Evolutionary conservation across 176 grass and related monocot genomes (phyloP), one percentile per base, ranked within the genome.

Genomic region (Chloris gayana): DNA sequence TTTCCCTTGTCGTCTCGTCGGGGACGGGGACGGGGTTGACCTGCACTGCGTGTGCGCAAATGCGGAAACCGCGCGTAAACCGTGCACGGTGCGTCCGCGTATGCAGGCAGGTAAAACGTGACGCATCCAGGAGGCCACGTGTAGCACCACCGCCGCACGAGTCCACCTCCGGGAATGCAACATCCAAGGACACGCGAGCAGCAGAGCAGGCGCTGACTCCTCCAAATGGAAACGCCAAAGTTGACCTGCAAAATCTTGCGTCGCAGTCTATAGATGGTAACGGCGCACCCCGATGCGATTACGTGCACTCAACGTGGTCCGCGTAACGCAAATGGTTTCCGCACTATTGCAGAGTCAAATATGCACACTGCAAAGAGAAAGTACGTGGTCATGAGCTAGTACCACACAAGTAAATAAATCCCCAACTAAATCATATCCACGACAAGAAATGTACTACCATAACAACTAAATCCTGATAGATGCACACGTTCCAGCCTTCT

Each of bases 231-330:
- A 50, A 18, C 4, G 69, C 19, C 6, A 1, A 4, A 53, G 24
- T 46, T 76, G 61, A 32, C 59, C 30, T 24, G 2, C 9, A 22
- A 26, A 11, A 24, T 6, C 39, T 9, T 9, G 53, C 24, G 21
- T 22, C 21, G 21, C 7, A 11, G 42, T 45, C 26, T 11, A 45
- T 11, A 45, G 15, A 63, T 32, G 41, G 2, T 32, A 56, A 12
- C 50, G 50, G 50, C 6, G 1, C 38, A 18, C 12, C 8, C 21
- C 34, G 26, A 19, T 75, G 21, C 34, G 25, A 19, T 67, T 67
- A 57, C 81, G 33, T 83, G 81, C 81, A 44, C 15, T 34, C 32
- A 15, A 74, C 47, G 25, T 17, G 70, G 67, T 58, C 14, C 22
- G 2, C 22, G 2, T 31, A 15, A 9, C 12, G 10, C 41, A 44